Evolutionary conservation across 2,329 filamentous ascomycete genomes (phyloP), one percentile per base, ranked within the genome.

Genomic region (Paraphaeosphaeria sporulosa): DNA sequence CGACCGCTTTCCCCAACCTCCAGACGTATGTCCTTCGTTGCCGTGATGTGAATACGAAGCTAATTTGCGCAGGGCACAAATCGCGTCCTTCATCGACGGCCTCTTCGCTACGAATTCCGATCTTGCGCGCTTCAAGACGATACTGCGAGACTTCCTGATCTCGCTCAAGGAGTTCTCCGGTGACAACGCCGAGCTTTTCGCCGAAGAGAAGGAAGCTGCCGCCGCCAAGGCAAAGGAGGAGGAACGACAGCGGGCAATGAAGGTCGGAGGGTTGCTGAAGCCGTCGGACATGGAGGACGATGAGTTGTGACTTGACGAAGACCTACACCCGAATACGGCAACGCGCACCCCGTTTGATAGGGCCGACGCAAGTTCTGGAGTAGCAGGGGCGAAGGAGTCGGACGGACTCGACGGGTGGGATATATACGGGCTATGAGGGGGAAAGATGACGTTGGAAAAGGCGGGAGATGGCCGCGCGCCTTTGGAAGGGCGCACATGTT

Each of bases 141-240:
- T 96, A 72, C 84, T 99, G 55, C 93, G 95, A 67, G 95, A 99
- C 80, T 99, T 99, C 87, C 83, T 99, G 68, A 96, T 99, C 71
- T 96, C 94, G 23, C 84, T 99, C 69, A 97, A 97, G 81, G 96
- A 99, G 80, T 99, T 98, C 72, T 89, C 93, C 0, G 95, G 92
- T 55, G 95, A 99, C 80, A 97, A 98, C 71, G 88, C 94, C 0
- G 95, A 99, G 75, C 85, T 99, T 10, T 99, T 91, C 79, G 89
- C 91, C 4, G 94, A 97, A 60, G 95, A 99, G 79, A 93, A 96
- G 78, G 95, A 99, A 79, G 91, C 96, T 78, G 93, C 93, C 65
- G 90, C 94, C 62, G 89, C 88, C 66, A 92, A 94, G 70, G 92
- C 91, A 49, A 93, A 94, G 78, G 89, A 90, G 51, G 91, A 93